Evolutionary conservation across 2,329 filamentous ascomycete species (phyloP).

Genomic region (Hymenoscyphus scutula): DNA sequence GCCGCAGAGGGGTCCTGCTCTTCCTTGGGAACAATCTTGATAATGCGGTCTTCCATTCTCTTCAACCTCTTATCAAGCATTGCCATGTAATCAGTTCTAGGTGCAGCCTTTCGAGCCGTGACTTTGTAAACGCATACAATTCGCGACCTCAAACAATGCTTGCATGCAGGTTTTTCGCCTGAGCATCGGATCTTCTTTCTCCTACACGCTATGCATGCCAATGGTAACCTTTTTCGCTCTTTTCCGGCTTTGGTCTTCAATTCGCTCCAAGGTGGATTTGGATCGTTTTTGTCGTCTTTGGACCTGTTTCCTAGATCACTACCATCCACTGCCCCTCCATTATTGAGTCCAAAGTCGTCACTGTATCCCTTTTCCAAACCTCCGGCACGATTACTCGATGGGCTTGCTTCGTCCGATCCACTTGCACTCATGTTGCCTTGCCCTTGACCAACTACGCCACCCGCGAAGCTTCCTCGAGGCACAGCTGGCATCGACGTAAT

Average conservation of each 20-base stretch:
- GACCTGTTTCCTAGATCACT: constrained; percentile 52
- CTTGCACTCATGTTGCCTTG: constrained; percentile 30
- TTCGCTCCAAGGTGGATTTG: constrained; percentile 71
- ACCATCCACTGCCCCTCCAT: constrained; percentile 47
- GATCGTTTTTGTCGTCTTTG: constrained; percentile 58
- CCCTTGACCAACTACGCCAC: constrained; percentile 21
- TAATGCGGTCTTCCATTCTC: constrained; percentile 96
- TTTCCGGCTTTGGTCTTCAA: constrained; percentile 92
- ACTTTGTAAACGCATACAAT: constrained; percentile 98
- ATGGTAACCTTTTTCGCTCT: constrained; percentile 85
- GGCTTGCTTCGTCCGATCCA: constrained; percentile 37
- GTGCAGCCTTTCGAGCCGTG: constrained; percentile 88
- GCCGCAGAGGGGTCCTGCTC: constrained; percentile 65
- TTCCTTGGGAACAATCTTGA: constrained; percentile 88
- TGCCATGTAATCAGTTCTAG: constrained; percentile 96
- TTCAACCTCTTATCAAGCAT: constrained; percentile 96
- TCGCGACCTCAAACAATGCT: constrained; percentile 87
- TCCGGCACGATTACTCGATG: constrained; percentile 31
- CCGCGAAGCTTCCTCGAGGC: constrained; percentile 26
- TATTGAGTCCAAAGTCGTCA: constrained; percentile 58
- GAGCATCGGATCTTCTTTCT: constrained; percentile 98
- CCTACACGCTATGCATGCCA: constrained; percentile 93
- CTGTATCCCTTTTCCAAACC: constrained; percentile 29
- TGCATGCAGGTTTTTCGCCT: constrained; percentile 95
- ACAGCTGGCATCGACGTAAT: constrained; percentile 27